Evolutionary conservation across 192 early-diverging fungal genomes (phyloP), one percentile per base, ranked within the genome.

Genomic region (Funneliformis mosseae): DNA sequence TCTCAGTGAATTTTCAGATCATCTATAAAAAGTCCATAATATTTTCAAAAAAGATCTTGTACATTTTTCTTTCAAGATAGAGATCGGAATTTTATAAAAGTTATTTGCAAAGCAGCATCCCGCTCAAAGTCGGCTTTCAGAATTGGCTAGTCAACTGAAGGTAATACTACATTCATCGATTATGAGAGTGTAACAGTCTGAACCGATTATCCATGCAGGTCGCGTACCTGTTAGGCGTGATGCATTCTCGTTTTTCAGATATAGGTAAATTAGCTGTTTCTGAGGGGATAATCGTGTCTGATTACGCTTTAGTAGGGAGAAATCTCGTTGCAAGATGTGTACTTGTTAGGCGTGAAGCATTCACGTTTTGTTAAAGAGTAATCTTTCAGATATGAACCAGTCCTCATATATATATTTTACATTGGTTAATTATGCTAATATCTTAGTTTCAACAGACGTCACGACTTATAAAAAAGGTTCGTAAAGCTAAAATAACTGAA

Each of bases 51-150:
- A 70, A 39, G 3, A 38, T 41, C 38, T 21, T 21, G 68, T 70
- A 28, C 68, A 70, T 43, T 42, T 12, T 38, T 70, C 68, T 9
- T 70, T 70, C 42, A 70, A 70, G 42, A 39, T 41, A 43, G 68
- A 70, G 28, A 38, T 70, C 33, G 42, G 42, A 70, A n/a, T 70
- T 70, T 70, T 39, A 43, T 8, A 7, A 42, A 63, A 63, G 25
- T 12, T 70, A 70, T 70, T 70, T 70, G 42, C 68, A 12, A 39
- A 70, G 21, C 5, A 70, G 10, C 68, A 70, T 2, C 63, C 63
- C 63, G 63, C 63, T 10, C 63, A 66, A 66, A 8, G 7, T 66
- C 10, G 63, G 7, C 63, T 66, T 66, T 28, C 63, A 66, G 23
- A 66, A 70, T 70, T 70, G 21, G 42, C 68, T 28, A 39, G 8